Evolutionary conservation across 202 grass and related monocot species (phyloP).

Genomic region (Carex sylvatica): DNA sequence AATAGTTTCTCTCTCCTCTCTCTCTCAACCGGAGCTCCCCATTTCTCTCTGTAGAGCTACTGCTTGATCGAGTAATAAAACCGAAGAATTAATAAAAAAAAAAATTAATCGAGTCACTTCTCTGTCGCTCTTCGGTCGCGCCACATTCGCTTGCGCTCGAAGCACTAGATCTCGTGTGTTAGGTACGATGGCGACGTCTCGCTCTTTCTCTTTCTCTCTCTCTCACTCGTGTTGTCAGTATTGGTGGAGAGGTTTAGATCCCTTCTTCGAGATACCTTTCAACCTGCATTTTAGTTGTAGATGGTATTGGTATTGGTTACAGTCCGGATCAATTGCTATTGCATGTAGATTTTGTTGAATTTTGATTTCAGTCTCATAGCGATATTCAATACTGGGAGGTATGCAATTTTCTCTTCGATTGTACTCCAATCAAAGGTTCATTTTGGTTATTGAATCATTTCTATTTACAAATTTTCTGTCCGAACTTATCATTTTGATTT

Average conservation of each 20-base stretch:
- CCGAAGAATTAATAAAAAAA: not conserved
- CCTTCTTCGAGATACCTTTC: not conserved
- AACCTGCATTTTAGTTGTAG: not conserved
- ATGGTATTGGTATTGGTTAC: not conserved
- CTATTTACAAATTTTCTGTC: not conserved
- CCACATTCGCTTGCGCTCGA: slow-evolving; percentile 13
- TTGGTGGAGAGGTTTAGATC: slow-evolving; percentile 13
- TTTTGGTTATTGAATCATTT: slow-evolving; percentile 6
- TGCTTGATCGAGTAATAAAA: slow-evolving; percentile 24
- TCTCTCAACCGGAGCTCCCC: not conserved
- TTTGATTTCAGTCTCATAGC: not conserved
- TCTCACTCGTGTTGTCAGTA: slow-evolving; percentile 19
- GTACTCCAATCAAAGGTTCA: not conserved
- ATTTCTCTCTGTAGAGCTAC: slow-evolving; percentile 7
- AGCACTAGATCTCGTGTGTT: slow-evolving; percentile 29
- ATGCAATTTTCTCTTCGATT: not conserved
- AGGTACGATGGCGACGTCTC: slow-evolving; percentile 27
- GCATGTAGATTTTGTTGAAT: slow-evolving; percentile 8
- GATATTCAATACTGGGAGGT: not conserved
- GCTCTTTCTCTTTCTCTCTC: slow-evolving; percentile 20
- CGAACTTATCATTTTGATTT: not conserved
- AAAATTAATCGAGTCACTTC: slow-evolving; percentile 12
- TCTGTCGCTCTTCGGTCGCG: slow-evolving; percentile 15
- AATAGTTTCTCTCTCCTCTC: not conserved
- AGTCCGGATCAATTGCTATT: slow-evolving; percentile 14